Percentiles rank a stretch among this genome's conserved stretches.
Evolutionary conservation across 1,139 yeast genomes (phyloP).

Genomic region (Diutina mesorugosa): DNA sequence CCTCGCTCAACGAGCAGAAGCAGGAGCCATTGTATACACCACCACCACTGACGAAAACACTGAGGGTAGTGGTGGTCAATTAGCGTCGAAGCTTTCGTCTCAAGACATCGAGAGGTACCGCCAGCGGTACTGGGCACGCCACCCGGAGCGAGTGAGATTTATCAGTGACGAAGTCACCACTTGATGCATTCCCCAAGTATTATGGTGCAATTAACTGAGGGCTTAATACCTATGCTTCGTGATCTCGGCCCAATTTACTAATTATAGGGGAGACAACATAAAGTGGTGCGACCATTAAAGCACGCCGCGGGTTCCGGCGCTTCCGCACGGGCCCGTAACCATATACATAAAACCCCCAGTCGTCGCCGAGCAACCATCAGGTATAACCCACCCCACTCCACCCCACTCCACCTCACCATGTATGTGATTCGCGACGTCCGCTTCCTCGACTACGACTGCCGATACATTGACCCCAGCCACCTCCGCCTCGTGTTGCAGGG

Average conservation of each 20-base stretch:
- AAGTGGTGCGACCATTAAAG: not conserved
- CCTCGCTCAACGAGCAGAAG: not conserved
- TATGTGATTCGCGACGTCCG: not conserved
- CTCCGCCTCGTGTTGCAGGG: not conserved
- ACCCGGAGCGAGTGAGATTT: not conserved
- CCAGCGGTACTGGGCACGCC: not conserved
- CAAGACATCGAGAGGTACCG: not conserved
- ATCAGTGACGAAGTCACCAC: not conserved
- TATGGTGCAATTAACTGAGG: too few species aligned
- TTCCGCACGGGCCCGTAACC: not conserved
- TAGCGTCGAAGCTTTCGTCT: not conserved
- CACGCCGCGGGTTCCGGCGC: not conserved
- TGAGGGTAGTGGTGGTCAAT: too few species aligned
- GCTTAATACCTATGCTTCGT: not conserved
- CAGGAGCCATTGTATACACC: not conserved
- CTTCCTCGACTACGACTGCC: not conserved
- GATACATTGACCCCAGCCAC: not conserved
- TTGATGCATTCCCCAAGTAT: too few species aligned
- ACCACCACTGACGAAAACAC: not conserved
- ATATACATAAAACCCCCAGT: not conserved
- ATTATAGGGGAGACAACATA: not conserved
- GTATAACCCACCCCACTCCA: not conserved
- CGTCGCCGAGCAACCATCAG: not conserved
- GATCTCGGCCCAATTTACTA: not conserved
- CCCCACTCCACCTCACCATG: not conserved